phyloP scores from a whole-genome alignment of 78 protist genomes.

The Trichosphaerium sp. region DNA sequence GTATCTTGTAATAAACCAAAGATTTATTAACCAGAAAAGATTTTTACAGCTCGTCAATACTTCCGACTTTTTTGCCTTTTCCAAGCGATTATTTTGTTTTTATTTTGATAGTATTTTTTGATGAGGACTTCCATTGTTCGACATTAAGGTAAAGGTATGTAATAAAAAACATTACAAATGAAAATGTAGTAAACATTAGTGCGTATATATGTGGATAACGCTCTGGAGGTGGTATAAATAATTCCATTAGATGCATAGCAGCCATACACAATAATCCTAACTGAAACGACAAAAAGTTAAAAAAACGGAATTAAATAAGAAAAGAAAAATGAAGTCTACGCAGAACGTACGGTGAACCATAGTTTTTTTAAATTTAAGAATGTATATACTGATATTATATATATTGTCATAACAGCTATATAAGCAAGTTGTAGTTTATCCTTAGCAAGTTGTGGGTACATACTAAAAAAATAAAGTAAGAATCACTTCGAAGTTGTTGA shows the following conservation, averaged over 20 bases:
- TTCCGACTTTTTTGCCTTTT: too few relatives aligned
- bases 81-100: too few relatives aligned
- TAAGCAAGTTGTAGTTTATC: constrained; percentile 41
- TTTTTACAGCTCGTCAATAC: too few relatives aligned
- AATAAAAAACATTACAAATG: constrained; percentile 11
- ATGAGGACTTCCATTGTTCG: too few relatives aligned
- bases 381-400: constrained; percentile 6
- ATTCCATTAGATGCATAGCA: not conserved
- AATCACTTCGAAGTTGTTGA: too few relatives aligned
- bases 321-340: not conserved
- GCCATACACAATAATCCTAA: constrained; percentile 7
- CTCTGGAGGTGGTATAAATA: constrained; percentile 19
- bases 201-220: constrained; percentile 14
- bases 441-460: constrained; percentile 48
- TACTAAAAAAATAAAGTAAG: constrained; percentile 2
- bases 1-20: too few relatives aligned
- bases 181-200: constrained; percentile 7
- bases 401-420: not conserved
- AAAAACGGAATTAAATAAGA: not conserved
- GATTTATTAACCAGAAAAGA: too few relatives aligned
- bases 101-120: too few relatives aligned
- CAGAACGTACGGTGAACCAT: not conserved
- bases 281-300: not conserved
- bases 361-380: not conserved
- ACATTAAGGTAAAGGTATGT: not conserved